These are phyloP conservation scores for Pythium coloratum DNA, from an alignment of 352 stramenopile genomes.

Conservation along the genomic window DNA sequence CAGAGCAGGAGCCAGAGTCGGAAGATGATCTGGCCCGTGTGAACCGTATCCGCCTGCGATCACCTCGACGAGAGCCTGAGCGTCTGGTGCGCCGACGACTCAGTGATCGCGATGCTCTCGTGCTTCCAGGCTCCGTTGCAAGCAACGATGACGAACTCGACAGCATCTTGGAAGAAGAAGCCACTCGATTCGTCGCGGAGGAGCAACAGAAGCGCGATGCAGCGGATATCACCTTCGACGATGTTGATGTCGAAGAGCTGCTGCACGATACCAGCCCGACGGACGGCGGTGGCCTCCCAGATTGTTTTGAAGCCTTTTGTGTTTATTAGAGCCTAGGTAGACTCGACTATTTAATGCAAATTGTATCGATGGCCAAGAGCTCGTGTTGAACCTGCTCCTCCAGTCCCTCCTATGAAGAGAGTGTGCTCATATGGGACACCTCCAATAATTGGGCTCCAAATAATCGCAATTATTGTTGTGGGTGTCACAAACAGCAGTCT, in stretches of 20 bases:
- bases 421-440: too few relatives aligned
- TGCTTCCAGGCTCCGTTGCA: conserved; percentile 21
- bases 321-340: conserved; percentile 10
- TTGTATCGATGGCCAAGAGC: not conserved
- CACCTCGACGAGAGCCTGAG: conserved; percentile 6
- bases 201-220: conserved; percentile 39
- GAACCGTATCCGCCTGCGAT: conserved; percentile 25
- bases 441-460: too few relatives aligned
- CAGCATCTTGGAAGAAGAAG: conserved; percentile 62
- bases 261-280: conserved; percentile 33
- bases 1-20: conserved; percentile 25
- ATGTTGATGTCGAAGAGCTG: conserved; percentile 66
- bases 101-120: conserved; percentile 26
- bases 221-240: conserved; percentile 49
- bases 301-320: conserved; percentile 4
- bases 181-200: conserved; percentile 54
- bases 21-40: conserved; percentile 23
- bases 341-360: not conserved
- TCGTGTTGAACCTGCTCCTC: not conserved
- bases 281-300: not conserved
- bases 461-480: not conserved
- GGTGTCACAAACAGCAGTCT: not conserved
- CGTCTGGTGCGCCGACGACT: conserved; percentile 64
- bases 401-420: not conserved
- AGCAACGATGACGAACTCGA: conserved; percentile 42